A percentile compares a stretch with the other conserved stretches of the same genome.
These are phyloP conservation scores for Cordyceps militaris DNA, from an alignment of 2,329 filamentous ascomycete genomes.

Conservation along the genomic window DNA sequence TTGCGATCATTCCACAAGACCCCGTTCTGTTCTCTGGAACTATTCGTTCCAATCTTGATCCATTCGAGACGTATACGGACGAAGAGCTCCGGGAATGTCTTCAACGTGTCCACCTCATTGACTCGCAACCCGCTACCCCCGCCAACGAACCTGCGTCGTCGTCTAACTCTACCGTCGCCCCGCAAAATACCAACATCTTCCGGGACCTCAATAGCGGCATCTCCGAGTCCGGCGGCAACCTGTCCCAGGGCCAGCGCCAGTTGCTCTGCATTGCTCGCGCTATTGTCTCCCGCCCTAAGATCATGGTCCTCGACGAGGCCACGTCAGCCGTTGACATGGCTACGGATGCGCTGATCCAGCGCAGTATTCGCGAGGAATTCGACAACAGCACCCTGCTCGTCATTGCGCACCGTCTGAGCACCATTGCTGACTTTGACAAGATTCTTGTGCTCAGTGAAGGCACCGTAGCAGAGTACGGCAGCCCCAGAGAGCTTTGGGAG, in stretches of 20 bases:
- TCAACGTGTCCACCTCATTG: conserved; percentile 60
- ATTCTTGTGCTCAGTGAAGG: conserved; percentile 67
- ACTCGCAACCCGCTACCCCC: conserved; percentile 33
- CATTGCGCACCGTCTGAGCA: conserved; percentile 69
- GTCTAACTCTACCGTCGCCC: conserved; percentile 24
- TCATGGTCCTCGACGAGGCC: conserved; percentile 76
- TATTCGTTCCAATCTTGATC: conserved; percentile 68
- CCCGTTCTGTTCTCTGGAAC: conserved; percentile 78
- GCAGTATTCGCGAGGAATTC: conserved; percentile 65
- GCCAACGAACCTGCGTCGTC: conserved; percentile 32
- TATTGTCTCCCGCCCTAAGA: conserved; percentile 63
- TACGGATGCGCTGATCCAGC: conserved; percentile 68
- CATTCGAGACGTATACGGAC: conserved; percentile 65
- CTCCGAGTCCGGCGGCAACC: conserved; percentile 65
- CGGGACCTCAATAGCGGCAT: conserved; percentile 54
- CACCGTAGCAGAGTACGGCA: conserved; percentile 59
- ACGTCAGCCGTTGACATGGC: conserved; percentile 73
- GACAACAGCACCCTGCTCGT: conserved; percentile 61
- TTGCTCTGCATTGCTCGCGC: conserved; percentile 67
- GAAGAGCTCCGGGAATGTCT: conserved; percentile 63
- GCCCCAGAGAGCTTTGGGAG: conserved; percentile 55
- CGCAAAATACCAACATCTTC: conserved; percentile 60
- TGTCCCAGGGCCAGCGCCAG: conserved; percentile 71
- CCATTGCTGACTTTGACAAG: conserved; percentile 69
- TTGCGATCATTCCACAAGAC: conserved; percentile 76